phyloP scores from a whole-genome alignment of 2,329 filamentous ascomycete genomes.

The Alternaria gaisen region DNA sequence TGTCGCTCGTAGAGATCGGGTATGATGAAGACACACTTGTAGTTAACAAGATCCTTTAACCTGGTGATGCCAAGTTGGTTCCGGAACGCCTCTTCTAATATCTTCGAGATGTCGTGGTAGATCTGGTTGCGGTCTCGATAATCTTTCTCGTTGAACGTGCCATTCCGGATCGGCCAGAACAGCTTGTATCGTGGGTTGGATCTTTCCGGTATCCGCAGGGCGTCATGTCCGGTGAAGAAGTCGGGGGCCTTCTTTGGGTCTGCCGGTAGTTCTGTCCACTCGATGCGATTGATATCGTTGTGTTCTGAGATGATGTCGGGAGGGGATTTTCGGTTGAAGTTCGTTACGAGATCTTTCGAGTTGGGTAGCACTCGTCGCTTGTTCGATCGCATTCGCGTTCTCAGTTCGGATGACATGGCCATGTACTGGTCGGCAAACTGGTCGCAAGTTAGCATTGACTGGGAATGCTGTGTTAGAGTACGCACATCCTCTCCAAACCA shows the following conservation, averaged over 20 bases:
- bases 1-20: conserved; percentile 96
- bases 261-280: conserved; percentile 86
- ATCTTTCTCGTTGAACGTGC: conserved; percentile 89
- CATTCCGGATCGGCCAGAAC: conserved; percentile 88
- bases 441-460: conserved; percentile 11
- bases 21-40: conserved; percentile 96
- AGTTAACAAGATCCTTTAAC: conserved; percentile 85
- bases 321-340: conserved; percentile 86
- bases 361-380: conserved; percentile 97
- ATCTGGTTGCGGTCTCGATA: conserved; percentile 82
- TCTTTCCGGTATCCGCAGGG: conserved; percentile 85
- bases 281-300: conserved; percentile 91
- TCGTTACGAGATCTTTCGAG: conserved; percentile 92
- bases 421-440: conserved; percentile 71
- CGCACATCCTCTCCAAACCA: conserved; percentile 84
- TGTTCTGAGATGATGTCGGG: conserved; percentile 91
- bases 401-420: conserved; percentile 85
- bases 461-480: background rate
- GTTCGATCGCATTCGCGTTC: conserved; percentile 88
- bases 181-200: conserved; percentile 90
- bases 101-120: conserved; percentile 84
- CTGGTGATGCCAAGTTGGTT: conserved; percentile 81
- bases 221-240: conserved; percentile 82
- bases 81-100: conserved; percentile 85
- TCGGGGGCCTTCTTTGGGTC: conserved; percentile 70